phyloP scores from a whole-genome alignment of 768 basidiomycete species.

The Naematelia encephala region DNA sequence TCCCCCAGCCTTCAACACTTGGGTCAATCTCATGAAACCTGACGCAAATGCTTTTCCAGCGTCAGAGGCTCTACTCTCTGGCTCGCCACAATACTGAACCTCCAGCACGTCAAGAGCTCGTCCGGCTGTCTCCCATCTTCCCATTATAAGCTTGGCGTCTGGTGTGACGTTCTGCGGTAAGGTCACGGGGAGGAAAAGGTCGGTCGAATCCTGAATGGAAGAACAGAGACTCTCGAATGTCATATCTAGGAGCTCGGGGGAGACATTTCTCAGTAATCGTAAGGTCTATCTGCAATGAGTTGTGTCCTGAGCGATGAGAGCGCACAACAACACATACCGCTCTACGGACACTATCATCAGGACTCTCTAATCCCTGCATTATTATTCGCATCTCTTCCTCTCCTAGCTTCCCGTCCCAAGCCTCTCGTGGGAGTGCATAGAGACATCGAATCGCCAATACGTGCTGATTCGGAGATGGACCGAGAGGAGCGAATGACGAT shows the following conservation, averaged over 20 bases:
- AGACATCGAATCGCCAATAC: conserved; percentile 33
- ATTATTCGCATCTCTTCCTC: conserved; percentile 35
- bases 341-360: conserved; percentile 30
- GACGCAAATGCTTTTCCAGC: too few relatives aligned
- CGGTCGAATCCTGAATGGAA: background rate
- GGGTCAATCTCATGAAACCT: background rate
- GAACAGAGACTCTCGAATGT: conserved; percentile 1
- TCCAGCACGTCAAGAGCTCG: conserved; percentile 13
- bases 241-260: conserved; percentile 3
- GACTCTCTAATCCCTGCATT: conserved; percentile 36
- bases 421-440: conserved; percentile 7
- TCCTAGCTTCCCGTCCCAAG: conserved; percentile 28
- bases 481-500: background rate
- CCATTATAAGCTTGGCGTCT: background rate
- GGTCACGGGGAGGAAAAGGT: conserved; percentile 4
- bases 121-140: background rate
- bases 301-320: background rate
- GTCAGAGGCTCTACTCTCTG: background rate
- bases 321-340: conserved; percentile 17
- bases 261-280: background rate
- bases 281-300: conserved; percentile 12
- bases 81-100: background rate
- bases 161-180: background rate
- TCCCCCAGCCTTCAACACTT: background rate
- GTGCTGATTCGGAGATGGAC: conserved; percentile 12